Base-by-base conservation (phyloP, 2,329 filamentous ascomycete species). In the Penicillium sp. region DNA sequence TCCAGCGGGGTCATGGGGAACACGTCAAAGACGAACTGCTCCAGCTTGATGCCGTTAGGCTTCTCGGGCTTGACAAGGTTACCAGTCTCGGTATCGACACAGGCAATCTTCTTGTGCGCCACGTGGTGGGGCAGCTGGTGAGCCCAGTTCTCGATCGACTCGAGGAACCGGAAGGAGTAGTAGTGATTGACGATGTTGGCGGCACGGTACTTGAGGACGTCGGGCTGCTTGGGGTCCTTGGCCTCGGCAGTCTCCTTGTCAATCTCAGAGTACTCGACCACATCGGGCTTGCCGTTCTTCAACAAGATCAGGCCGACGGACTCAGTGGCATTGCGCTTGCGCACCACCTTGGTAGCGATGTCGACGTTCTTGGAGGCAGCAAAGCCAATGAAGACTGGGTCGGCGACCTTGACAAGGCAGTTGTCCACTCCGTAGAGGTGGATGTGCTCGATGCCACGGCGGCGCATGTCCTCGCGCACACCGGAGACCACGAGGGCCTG, bases 151-250 rank as follows among this genome's bases (percentile, higher is more conserved):
- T 94, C 92, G 68, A 97, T 96, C 63, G 86, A 89, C 76, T 96
- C 89, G 49, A 99, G 84, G 84, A 97, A 97, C 66, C 84, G 81
- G 82, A 93, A 93, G 47, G 91, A 96, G 82, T 99, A 99, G 85
- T 97, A 99, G 84, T 99, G 94, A 83, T 99, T 99, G 80, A 99
- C 94, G 69, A 99, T 99, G 82, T 99, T 99, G 71, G 93, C 94
- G 57, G 94, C 93, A 62, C 94, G 89, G 87, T 96, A 97, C 78
- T 93, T 95, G 73, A 99, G 87, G 54, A 97, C 82, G 57, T 86
- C 87, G 3, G 86, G 81, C 70, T 96, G 87, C 76, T 90, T 90
- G 54, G 88, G 78, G 73, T 99, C 94, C 73, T 88, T 86, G 65
- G 93, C 93, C 78, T 95, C 91, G 57, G 93, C 90, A n/a, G 91